Evolutionary conservation across 2,329 filamentous ascomycete species (phyloP).

Genomic region (Diplodia scrobiculata): DNA sequence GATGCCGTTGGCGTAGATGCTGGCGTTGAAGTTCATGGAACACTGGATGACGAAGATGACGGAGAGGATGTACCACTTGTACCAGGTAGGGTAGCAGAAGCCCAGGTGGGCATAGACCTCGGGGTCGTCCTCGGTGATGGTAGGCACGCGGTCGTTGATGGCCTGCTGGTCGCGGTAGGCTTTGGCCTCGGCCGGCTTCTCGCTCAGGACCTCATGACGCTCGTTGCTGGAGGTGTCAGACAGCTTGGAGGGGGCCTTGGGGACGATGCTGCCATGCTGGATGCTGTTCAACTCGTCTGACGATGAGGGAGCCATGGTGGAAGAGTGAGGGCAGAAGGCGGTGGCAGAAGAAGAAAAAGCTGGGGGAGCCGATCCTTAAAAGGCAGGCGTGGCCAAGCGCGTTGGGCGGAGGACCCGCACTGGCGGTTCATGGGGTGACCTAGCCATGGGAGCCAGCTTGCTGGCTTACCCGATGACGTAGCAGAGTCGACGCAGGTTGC

Average conservation of each 20-base stretch:
- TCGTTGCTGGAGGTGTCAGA: slow-evolving; percentile 14
- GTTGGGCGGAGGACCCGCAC: not conserved
- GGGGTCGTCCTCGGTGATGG: slow-evolving; percentile 23
- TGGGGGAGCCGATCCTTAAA: not conserved
- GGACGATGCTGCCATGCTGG: slow-evolving; percentile 7
- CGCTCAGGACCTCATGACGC: slow-evolving; percentile 9
- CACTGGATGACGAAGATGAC: slow-evolving; percentile 58
- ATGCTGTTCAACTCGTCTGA: slow-evolving; percentile 8
- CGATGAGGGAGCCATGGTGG: slow-evolving; percentile 16
- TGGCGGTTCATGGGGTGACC: slow-evolving; percentile 5
- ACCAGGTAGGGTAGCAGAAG: slow-evolving; percentile 49
- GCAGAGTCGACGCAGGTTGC: not conserved
- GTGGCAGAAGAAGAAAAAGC: not conserved
- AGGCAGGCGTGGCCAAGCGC: not conserved
- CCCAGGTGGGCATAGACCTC: slow-evolving; percentile 50
- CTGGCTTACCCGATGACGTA: slow-evolving; percentile 14
- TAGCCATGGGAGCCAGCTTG: not conserved
- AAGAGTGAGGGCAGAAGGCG: not conserved
- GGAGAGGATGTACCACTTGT: slow-evolving; percentile 56
- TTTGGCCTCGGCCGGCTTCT: slow-evolving; percentile 5
- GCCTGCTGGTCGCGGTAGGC: slow-evolving; percentile 18
- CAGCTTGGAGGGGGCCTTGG: slow-evolving; percentile 10
- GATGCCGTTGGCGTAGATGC: slow-evolving; percentile 54
- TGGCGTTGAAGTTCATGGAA: slow-evolving; percentile 59
- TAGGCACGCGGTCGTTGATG: slow-evolving; percentile 5